Evolutionary conservation across 371 early-diverging fungal species (phyloP).

Genomic region (Blastocladiella emersonii): DNA sequence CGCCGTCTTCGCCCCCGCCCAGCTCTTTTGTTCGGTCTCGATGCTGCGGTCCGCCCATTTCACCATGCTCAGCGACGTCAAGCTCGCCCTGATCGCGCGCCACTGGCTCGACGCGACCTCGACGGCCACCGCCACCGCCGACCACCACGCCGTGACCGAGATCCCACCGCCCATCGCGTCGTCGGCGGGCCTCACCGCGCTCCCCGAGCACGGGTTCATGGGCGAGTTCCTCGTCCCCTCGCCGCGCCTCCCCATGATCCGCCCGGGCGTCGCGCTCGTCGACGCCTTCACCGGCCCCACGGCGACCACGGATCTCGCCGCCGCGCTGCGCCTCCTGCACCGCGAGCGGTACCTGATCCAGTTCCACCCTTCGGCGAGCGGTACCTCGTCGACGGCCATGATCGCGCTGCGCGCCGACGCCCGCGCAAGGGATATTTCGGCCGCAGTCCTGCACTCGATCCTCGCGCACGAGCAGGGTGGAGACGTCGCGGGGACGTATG

Average conservation of each 20-base stretch:
- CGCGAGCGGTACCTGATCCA: not conserved
- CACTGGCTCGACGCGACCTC: not conserved
- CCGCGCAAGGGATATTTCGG: not conserved
- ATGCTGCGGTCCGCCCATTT: not conserved
- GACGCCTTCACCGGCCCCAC: not conserved
- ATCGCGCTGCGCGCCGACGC: not conserved
- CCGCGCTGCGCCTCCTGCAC: not conserved
- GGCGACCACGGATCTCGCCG: not conserved
- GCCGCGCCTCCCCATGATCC: not conserved
- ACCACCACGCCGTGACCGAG: not conserved
- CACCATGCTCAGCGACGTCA: not conserved
- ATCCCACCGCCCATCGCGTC: not conserved
- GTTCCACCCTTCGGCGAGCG: not conserved
- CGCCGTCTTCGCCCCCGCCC: not conserved
- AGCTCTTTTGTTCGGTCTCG: not conserved
- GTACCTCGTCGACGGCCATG: not conserved
- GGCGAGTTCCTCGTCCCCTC: not conserved
- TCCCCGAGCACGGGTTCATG: not conserved
- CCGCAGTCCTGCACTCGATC: not conserved
- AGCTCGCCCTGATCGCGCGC: not conserved
- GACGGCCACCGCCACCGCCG: no score
- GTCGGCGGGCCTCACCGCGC: not conserved
- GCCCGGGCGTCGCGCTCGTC: not conserved
- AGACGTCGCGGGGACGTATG: not conserved
- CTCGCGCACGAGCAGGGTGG: not conserved